Base-by-base conservation (phyloP, 305 asterid genomes). In the Plantago coronopus region DNA sequence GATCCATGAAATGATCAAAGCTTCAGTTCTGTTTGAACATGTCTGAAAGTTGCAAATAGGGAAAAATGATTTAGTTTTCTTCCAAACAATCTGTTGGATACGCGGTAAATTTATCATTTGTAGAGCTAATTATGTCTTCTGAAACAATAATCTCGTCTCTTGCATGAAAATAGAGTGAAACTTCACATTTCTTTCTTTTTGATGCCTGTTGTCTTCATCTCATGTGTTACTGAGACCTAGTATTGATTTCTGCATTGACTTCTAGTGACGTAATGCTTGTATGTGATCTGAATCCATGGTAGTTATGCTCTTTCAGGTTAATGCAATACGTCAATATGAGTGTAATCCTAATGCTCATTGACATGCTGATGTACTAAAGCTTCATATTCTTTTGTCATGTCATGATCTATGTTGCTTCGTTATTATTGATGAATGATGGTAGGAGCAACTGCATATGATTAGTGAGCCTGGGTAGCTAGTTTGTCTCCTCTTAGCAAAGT, bases 1-100 rank as follows among this genome's bases (percentile, higher is more conserved):
- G 63, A 46, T 8, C 22, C n/a, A 25, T 18, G 22, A 25, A 61
- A 54, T 29, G n/a, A n/a, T 19, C 40, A 13, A 23, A 47, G 17
- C 51, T 59, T 67, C 5, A 27, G 53, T 59, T 42, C 14, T 66
- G 11, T 27, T 6, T 53, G 58, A 23, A 12, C 31, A 53, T 53
- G 40, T 19, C 29, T 44, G 14, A n/a, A 55, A 63, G 61, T 44
- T 47, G 20, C 54, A 21, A 53, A 43, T 23, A 45, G 46, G 23
- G 18, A 48, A 21, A 11, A 43, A 20, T 18, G 14, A 50, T 34
- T 27, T 3, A 29, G 22, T 38, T 42, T 40, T 25, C 18, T 18
- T 12, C 40, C 1, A 56, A 7, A 38, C 19, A 4, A 7, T 16
- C 27, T 15, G n/a, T 4, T 17, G n/a, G n/a, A n/a, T n/a, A n/a